phyloP scores from a whole-genome alignment of 2,329 filamentous ascomycete genomes.

The Diaporthe amygdali region DNA sequence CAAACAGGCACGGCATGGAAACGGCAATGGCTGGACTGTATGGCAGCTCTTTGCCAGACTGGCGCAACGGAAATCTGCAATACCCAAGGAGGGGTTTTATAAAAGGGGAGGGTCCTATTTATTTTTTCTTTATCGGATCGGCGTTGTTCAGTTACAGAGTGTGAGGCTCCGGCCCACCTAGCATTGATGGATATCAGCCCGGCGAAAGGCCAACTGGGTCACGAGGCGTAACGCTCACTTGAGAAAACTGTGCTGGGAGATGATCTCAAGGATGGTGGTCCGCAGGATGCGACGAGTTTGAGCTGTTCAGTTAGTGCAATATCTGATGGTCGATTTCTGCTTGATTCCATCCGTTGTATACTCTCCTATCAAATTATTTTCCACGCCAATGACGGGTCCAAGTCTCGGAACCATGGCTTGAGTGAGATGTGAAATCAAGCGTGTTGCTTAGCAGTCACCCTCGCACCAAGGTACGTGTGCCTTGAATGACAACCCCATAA shows the following conservation, averaged over 20 bases:
- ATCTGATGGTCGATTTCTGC: conserved; percentile 6
- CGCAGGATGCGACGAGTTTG: neutral
- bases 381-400: no score
- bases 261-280: neutral
- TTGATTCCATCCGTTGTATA: neutral
- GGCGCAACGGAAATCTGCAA: conserved; percentile 23
- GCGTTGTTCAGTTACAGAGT: conserved; percentile 17
- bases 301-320: conserved; percentile 21
- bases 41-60: conserved; percentile 6
- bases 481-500: neutral
- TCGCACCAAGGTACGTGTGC: neutral
- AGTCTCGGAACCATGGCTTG: neutral
- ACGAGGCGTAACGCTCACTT: conserved; percentile 12
- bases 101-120: conserved; percentile 3
- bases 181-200: conserved; percentile 12
- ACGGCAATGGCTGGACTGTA: neutral
- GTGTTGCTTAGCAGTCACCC: neutral
- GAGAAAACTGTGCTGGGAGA: neutral
- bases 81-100: conserved; percentile 10
- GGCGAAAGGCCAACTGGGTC: conserved; percentile 2
- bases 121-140: neutral
- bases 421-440: neutral
- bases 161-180: conserved; percentile 9
- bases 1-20: conserved; percentile 1
- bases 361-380: neutral